phyloP scores from a whole-genome alignment of 2,329 filamentous ascomycete species.

The Fonsecaea nubica region DNA sequence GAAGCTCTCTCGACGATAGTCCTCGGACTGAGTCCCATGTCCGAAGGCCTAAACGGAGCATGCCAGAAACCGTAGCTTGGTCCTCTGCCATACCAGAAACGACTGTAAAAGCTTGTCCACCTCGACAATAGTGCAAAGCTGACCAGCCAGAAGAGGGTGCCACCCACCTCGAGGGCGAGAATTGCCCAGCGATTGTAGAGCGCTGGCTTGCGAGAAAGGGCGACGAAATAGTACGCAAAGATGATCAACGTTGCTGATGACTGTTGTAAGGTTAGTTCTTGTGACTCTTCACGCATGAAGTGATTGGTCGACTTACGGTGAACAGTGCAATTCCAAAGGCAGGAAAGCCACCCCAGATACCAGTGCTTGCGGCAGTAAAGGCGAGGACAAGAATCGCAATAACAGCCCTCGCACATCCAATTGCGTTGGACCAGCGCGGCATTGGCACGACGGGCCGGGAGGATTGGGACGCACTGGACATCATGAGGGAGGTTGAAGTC shows the following conservation, averaged over 20 bases:
- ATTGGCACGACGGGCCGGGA: constrained; percentile 34
- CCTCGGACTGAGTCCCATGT: constrained; percentile 22
- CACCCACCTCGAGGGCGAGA: constrained; percentile 34
- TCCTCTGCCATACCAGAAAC: constrained; percentile 22
- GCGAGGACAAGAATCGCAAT: constrained; percentile 33
- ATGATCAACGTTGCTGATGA: constrained; percentile 33
- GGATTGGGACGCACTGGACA: constrained; percentile 12
- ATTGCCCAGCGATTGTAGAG: constrained; percentile 38
- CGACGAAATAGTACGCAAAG: constrained; percentile 37
- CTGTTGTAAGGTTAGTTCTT: constrained; percentile 17
- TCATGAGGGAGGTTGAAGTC: constrained; percentile 28
- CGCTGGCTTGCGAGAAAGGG: constrained; percentile 31
- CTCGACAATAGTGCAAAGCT: constrained; percentile 31
- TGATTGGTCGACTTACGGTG: constrained; percentile 32
- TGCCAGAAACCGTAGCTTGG: constrained; percentile 31
- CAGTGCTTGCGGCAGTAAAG: constrained; percentile 32
- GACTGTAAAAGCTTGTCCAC: constrained; percentile 31
- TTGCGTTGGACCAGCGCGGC: constrained; percentile 35
- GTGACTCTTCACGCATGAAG: not conserved
- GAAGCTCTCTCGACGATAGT: constrained; percentile 17
- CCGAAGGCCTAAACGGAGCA: constrained; percentile 25
- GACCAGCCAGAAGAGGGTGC: constrained; percentile 36
- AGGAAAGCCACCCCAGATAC: constrained; percentile 33
- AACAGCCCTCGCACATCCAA: constrained; percentile 35
- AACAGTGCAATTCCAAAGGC: constrained; percentile 35